phyloP scores from a whole-genome alignment of 1,139 yeast genomes.

The Sugiyamaella sp. region DNA sequence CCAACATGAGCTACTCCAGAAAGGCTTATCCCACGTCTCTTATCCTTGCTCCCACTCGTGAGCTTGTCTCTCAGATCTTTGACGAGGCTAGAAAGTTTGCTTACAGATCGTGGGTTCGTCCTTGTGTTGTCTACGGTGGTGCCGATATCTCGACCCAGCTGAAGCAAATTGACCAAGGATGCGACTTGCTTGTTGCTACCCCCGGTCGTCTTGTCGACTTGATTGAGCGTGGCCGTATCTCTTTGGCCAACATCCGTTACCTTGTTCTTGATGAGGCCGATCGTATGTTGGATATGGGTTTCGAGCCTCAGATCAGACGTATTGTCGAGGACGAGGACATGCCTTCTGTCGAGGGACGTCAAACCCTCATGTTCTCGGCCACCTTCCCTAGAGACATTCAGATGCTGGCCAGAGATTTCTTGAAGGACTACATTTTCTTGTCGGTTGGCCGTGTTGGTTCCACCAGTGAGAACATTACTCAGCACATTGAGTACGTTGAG shows the following conservation, averaged over 20 bases:
- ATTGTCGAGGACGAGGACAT: slow-evolving; percentile 97
- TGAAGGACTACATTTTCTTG: slow-evolving; percentile 91
- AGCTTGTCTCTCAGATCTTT: slow-evolving; percentile 92
- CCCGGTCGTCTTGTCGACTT: slow-evolving; percentile 98
- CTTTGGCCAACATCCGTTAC: slow-evolving; percentile 86
- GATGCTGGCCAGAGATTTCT: slow-evolving; percentile 94
- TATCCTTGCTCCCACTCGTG: slow-evolving; percentile 98
- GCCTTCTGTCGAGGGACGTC: slow-evolving; percentile 91
- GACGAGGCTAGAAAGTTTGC: slow-evolving; percentile 96
- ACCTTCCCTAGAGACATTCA: slow-evolving; percentile 98
- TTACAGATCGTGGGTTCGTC: slow-evolving; percentile 98
- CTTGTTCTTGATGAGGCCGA: slow-evolving; percentile 98
- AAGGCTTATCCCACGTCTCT: slow-evolving; percentile 94
- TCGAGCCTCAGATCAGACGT: slow-evolving; percentile 98
- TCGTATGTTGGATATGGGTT: slow-evolving; percentile 99
- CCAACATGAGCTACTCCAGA: slow-evolving; percentile 49
- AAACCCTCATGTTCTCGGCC: slow-evolving; percentile 97
- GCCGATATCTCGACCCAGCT: slow-evolving; percentile 89
- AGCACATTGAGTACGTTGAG: slow-evolving; percentile 89
- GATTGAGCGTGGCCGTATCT: slow-evolving; percentile 91
- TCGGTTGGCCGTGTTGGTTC: slow-evolving; percentile 99
- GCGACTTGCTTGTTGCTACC: slow-evolving; percentile 95
- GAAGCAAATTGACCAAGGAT: slow-evolving; percentile 88
- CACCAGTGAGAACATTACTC: slow-evolving; percentile 96
- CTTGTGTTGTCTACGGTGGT: slow-evolving; percentile 98